A percentile compares a stretch with the other conserved stretches of the same genome.
Evolutionary conservation across 352 stramenopile species (phyloP).

Genomic region (Phytopythium ostracodes): DNA sequence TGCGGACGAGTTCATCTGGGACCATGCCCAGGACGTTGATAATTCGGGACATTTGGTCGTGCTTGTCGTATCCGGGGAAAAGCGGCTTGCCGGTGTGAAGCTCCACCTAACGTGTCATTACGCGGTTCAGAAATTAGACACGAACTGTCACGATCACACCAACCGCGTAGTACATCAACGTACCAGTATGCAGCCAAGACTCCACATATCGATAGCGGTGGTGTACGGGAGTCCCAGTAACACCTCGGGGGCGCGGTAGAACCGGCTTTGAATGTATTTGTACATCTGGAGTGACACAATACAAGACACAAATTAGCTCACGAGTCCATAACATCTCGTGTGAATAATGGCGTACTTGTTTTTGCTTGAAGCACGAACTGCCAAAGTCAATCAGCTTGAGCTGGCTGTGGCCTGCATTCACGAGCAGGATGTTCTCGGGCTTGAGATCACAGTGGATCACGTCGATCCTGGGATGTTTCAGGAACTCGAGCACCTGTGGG

Average conservation of each 20-base stretch:
- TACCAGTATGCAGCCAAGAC: slow-evolving; percentile 83
- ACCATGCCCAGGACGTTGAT: slow-evolving; percentile 93
- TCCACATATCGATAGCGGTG: slow-evolving; percentile 88
- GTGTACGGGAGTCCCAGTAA: slow-evolving; percentile 81
- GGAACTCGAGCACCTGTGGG: slow-evolving; percentile 69
- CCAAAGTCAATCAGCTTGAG: slow-evolving; percentile 99
- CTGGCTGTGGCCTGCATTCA: slow-evolving; percentile 90
- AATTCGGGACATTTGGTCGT: slow-evolving; percentile 98
- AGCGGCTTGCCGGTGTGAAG: slow-evolving; percentile 98
- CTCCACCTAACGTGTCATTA: slow-evolving; percentile 50
- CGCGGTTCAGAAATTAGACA: background rate
- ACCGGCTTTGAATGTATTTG: slow-evolving; percentile 98
- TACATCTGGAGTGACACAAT: slow-evolving; percentile 74
- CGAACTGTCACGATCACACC: background rate
- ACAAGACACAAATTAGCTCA: background rate
- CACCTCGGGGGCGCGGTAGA: slow-evolving; percentile 93
- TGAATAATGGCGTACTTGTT: slow-evolving; percentile 44
- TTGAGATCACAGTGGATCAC: slow-evolving; percentile 99
- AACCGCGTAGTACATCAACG: background rate
- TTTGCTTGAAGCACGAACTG: slow-evolving; percentile 93
- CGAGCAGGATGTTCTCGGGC: slow-evolving; percentile 98
- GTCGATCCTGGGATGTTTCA: slow-evolving; percentile 89
- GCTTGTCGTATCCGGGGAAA: slow-evolving; percentile 95
- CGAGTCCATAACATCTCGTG: background rate
- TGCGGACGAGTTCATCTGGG: slow-evolving; percentile 89